Evolutionary conservation across 345 rosid species (phyloP), one percentile per base, ranked within the genome.

Genomic region (Leavenworthia alabamica): DNA sequence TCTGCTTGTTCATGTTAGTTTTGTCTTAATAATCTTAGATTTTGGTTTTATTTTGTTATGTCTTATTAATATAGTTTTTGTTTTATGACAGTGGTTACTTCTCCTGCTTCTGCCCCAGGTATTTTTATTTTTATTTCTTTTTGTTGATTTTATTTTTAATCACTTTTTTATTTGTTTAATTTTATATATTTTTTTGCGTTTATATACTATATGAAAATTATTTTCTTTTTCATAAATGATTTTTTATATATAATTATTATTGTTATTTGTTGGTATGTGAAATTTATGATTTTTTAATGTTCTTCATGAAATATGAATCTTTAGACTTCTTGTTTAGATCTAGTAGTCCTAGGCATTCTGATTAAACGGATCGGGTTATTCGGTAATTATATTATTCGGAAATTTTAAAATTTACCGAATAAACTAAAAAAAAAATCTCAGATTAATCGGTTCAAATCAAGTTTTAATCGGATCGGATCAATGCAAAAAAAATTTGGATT

Each of bases 1-100:
- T 3, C 69, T 13, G 2, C 53, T 31, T 71, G 75, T 49, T 11
- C 3, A 56, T 71, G 75, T 71, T 2, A 64, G 65, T 19, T 23
- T 37, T 40, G 17, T 61, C 41, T 60, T 23, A n/a, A n/a, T n/a
- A n/a, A n/a, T n/a, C n/a, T n/a, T 27, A 44, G 27, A 20, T 19
- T 24, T 24, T 47, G 16, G 16, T n/a, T 47, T 23, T 0, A 23
- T 24, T 23, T 23, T 23, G 4, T 46, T 23, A 23, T 10, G 15
- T 48, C 53, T 26, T 19, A 27, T 15, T 16, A 19, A 58, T 23
- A 43, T 10, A 64, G 43, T 6, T 23, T 45, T 7, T 22, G 36
- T 48, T 23, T 12, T 42, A 10, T 60, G 51, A 43, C 59, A 70
- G 74, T 28, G 36, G 0, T 40, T 26, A 5, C 48, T 13, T 2